phyloP scores from a whole-genome alignment of 1,139 yeast genomes.

The Saccharomycopsis hybrid region DNA sequence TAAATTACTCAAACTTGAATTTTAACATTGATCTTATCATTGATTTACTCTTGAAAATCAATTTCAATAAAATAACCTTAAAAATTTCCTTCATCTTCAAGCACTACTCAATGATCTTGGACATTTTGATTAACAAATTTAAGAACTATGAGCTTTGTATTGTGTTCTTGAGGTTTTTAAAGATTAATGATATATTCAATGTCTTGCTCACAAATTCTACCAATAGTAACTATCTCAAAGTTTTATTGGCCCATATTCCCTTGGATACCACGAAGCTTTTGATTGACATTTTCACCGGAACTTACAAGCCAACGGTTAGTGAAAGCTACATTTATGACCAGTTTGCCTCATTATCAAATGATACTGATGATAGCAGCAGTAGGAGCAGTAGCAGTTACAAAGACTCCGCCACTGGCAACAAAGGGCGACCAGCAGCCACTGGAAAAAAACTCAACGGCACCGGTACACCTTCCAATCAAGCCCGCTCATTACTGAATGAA shows the following conservation, averaged over 20 bases:
- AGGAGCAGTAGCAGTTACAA: slow-evolving; percentile 3
- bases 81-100: slow-evolving; percentile 31
- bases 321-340: slow-evolving; percentile 20
- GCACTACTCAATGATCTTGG: slow-evolving; percentile 67
- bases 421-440: slow-evolving; percentile 6
- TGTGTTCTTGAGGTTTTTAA: slow-evolving; percentile 59
- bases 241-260: slow-evolving; percentile 62
- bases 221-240: slow-evolving; percentile 53
- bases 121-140: slow-evolving; percentile 64
- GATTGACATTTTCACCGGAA: slow-evolving; percentile 86
- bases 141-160: slow-evolving; percentile 58
- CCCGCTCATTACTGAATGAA: neutral
- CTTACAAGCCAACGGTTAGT: slow-evolving; percentile 44
- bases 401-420: slow-evolving; percentile 6
- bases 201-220: slow-evolving; percentile 40
- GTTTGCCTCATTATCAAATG: slow-evolving; percentile 6
- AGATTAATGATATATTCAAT: slow-evolving; percentile 73
- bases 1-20: slow-evolving; percentile 26
- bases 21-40: slow-evolving; percentile 72
- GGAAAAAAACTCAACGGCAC: slow-evolving; percentile 1
- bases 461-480: too few species aligned
- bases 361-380: slow-evolving; percentile 14
- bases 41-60: slow-evolving; percentile 71
- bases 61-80: slow-evolving; percentile 64
- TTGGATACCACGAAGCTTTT: slow-evolving; percentile 75